phyloP scores from a whole-genome alignment of 2,329 filamentous ascomycete species.

The Arachnomyces sp. region DNA sequence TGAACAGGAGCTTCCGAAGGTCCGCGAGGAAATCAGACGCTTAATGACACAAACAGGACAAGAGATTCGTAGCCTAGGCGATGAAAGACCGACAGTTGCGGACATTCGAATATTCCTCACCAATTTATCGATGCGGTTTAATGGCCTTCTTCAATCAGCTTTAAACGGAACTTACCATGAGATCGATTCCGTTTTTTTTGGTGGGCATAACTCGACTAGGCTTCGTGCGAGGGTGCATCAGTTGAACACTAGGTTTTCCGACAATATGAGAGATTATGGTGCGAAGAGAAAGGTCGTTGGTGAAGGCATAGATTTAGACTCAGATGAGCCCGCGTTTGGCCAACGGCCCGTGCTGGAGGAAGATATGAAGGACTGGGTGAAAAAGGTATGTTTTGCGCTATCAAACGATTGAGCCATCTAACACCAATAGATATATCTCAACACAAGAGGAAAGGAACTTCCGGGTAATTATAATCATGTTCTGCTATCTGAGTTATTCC shows the following conservation, averaged over 20 bases:
- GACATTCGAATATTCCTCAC: constrained; percentile 19
- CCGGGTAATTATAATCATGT: constrained; percentile 22
- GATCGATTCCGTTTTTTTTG: constrained; percentile 10
- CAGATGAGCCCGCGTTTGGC: constrained; percentile 4
- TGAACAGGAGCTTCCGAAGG: constrained; percentile 15
- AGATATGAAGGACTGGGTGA: constrained; percentile 15
- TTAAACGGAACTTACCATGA: constrained; percentile 17
- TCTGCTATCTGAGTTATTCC: constrained; percentile 19
- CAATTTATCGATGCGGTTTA: constrained; percentile 13
- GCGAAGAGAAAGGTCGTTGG: constrained; percentile 10
- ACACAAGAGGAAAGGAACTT: constrained; percentile 19
- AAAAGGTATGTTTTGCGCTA: constrained; percentile 9
- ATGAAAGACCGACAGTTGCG: constrained; percentile 6
- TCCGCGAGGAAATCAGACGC: constrained; percentile 12
- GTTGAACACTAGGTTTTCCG: constrained; percentile 14
- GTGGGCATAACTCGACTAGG: constrained; percentile 3
- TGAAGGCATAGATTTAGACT: neutral
- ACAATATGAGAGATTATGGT: constrained; percentile 13
- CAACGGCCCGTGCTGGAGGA: constrained; percentile 9
- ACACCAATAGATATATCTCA: constrained; percentile 17
- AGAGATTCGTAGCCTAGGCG: constrained; percentile 13
- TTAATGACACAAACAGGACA: constrained; percentile 9
- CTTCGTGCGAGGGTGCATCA: constrained; percentile 14
- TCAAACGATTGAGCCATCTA: neutral
- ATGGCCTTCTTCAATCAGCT: constrained; percentile 14